Base-by-base conservation (phyloP, 1,284 basidiomycete genomes). In the Apiotrichum laibachii region DNA sequence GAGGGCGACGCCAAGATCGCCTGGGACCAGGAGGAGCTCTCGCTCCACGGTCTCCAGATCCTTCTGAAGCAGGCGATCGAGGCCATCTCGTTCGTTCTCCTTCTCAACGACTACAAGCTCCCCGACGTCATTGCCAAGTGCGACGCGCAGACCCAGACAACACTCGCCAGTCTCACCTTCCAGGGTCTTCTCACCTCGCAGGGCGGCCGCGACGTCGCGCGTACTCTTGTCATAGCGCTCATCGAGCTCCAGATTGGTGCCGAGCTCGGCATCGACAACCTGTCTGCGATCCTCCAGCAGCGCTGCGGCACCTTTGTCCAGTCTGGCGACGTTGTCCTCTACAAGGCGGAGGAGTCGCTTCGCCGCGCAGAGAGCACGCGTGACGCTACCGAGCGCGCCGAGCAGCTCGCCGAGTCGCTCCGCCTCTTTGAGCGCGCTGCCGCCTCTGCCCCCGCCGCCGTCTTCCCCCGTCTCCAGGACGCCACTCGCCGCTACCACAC, bases 221-320 rank as follows among this genome's bases (percentile, higher is more conserved):
- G 91, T 65, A 86, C 86, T n/a, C 80, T 98, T 21, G 92, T 97
- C 13, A 95, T 93, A 64, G 88, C 94, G 39, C 85, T 99, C 64
- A 99, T 99, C 68, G 92, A 99, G 78, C 90, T 94, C 70, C 95
- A 98, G 74, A 98, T 98, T 67, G 90, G 90, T 16, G 90, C 95
- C 71, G 92, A 97, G 74, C 89, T 93, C 52, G 92, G 90, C 69
- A 89, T 97, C 63, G 96, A 99, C 77, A 91, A 91, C 4, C 90
- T 99, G 69, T 95, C 92, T 69, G 91, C 97, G 68, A 87, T 92
- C 55, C 80, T 99, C 37, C 95, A 99, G 74, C 87, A 90, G 71
- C 85, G 92, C 71, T 99, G 96, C 71, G 94, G 93, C 1, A 91
- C 91, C 19, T 99, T 99, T 83, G 98, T 94, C 78, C 94, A 92